A percentile compares a stretch with the other conserved stretches of the same genome.
Conservation (phyloP, 2,329 filamentous ascomycete species). For the Apiospora aurea region DNA sequence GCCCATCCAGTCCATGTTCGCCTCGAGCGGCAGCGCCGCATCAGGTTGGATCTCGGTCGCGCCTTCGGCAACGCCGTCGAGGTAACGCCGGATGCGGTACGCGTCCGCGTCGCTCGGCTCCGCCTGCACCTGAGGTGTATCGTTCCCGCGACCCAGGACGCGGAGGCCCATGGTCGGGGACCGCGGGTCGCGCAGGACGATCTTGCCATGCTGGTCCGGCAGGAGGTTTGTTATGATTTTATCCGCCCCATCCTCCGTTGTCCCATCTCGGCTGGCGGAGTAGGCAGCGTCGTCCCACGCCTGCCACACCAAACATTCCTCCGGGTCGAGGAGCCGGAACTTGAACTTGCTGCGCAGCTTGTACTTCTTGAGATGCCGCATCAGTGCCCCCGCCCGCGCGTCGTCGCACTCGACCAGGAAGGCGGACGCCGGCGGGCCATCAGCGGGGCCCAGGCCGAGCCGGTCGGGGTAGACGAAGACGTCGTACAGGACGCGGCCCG, state of each 20-base stretch:
- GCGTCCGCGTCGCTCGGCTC: conserved; percentile 58
- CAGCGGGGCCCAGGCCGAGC: conserved; percentile 34
- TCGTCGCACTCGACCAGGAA: conserved; percentile 88
- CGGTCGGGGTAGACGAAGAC: conserved; percentile 82
- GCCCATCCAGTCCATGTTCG: conserved; percentile 84
- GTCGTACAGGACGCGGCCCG: conserved; percentile 85
- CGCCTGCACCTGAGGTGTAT: conserved; percentile 47
- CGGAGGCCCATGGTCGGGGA: conserved; percentile 64
- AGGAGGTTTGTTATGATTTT: conserved; percentile 37
- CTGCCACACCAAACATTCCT: conserved; percentile 74
- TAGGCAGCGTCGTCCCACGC: conserved; percentile 64
- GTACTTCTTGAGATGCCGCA: conserved; percentile 81
- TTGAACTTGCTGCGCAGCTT: conserved; percentile 83
- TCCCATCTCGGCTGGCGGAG: neutral
- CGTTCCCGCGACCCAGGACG: conserved; percentile 46
- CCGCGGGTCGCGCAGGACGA: conserved; percentile 58
- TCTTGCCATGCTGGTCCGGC: conserved; percentile 37
- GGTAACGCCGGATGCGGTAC: conserved; percentile 80
- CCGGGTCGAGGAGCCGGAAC: conserved; percentile 69
- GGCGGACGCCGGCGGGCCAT: conserved; percentile 46
- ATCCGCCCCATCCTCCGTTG: neutral
- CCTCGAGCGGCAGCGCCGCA: conserved; percentile 82
- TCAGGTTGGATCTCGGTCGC: conserved; percentile 77
- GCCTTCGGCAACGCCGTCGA: conserved; percentile 85
- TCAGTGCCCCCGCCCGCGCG: conserved; percentile 64